Conservation (phyloP, 768 basidiomycete species). For the Boletus tomentosulus region DNA sequence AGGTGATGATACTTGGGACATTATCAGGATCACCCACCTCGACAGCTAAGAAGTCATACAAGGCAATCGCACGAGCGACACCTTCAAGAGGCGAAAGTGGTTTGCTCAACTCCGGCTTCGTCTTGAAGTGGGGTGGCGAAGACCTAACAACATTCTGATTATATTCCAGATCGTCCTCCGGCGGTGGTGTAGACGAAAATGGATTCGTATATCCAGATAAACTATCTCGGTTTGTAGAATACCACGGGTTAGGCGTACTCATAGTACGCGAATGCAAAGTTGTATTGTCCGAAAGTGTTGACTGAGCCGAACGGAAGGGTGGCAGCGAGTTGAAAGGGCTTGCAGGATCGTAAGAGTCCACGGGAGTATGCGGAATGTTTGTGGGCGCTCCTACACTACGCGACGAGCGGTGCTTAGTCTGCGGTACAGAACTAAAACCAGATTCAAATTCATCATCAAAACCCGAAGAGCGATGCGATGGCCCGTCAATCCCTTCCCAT, state of each 20-base stretch:
- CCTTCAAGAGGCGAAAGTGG: conserved; percentile 55
- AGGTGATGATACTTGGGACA: conserved; percentile 1
- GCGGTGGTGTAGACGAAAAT: conserved; percentile 24
- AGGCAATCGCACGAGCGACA: conserved; percentile 66
- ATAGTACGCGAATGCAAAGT: conserved; percentile 33
- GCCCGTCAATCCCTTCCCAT: conserved; percentile 32
- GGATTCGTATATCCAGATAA: conserved; percentile 22
- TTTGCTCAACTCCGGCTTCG: conserved; percentile 46
- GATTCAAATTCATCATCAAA: conserved; percentile 47
- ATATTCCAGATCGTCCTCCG: conserved; percentile 17
- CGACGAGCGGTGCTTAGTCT: conserved; percentile 19
- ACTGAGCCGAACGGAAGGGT: conserved; percentile 30
- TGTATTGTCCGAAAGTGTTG: conserved; percentile 31
- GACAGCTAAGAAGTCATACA: conserved; percentile 69
- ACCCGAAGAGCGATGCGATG: conserved; percentile 9
- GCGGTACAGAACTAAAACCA: conserved; percentile 35
- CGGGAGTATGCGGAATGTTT: conserved; percentile 7
- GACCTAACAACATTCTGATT: conserved; percentile 6
- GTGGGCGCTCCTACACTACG: conserved; percentile 13
- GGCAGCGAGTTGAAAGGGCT: conserved; percentile 35
- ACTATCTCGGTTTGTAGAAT: conserved; percentile 8
- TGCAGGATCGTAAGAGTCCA: conserved; percentile 30
- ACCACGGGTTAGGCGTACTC: conserved; percentile 26
- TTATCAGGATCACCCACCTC: conserved; percentile 43
- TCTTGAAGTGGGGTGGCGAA: conserved; percentile 35